Evolutionary conservation across 768 basidiomycete genomes (phyloP).

Genomic region (Mrakia gelida): DNA sequence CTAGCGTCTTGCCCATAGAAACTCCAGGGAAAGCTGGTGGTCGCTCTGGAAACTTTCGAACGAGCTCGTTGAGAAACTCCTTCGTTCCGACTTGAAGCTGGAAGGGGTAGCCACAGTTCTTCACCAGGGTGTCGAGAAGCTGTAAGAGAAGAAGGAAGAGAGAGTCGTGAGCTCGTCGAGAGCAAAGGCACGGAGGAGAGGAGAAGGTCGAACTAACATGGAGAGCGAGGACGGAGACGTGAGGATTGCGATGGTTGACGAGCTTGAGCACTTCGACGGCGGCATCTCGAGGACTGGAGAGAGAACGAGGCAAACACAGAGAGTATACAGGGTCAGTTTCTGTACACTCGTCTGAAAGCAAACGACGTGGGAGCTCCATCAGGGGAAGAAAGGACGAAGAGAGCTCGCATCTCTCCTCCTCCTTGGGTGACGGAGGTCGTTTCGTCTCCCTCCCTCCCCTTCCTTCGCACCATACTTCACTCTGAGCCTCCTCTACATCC

Average conservation of each 20-base stretch:
- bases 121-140: slow-evolving; percentile 85
- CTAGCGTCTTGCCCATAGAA: slow-evolving; percentile 90
- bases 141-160: slow-evolving; percentile 14
- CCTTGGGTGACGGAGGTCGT: too few species aligned
- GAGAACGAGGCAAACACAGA: not conserved
- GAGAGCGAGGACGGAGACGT: slow-evolving; percentile 80
- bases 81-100: slow-evolving; percentile 96
- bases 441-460: too few species aligned
- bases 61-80: slow-evolving; percentile 97
- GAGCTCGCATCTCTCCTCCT: too few species aligned
- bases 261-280: slow-evolving; percentile 76
- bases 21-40: slow-evolving; percentile 92
- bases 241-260: slow-evolving; percentile 88
- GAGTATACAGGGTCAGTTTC: slow-evolving; percentile 9
- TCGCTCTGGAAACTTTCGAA: slow-evolving; percentile 93
- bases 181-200: too few species aligned
- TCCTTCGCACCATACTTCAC: too few species aligned
- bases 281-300: slow-evolving; percentile 76
- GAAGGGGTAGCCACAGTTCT: slow-evolving; percentile 93
- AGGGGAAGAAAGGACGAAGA: too few species aligned
- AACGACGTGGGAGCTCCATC: too few species aligned
- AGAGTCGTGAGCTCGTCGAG: not conserved
- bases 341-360: not conserved
- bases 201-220: slow-evolving; percentile 42
- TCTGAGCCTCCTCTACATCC: too few species aligned